Conservation (phyloP, 2,329 filamentous ascomycete species). For the Elsinoe fawcettii region DNA sequence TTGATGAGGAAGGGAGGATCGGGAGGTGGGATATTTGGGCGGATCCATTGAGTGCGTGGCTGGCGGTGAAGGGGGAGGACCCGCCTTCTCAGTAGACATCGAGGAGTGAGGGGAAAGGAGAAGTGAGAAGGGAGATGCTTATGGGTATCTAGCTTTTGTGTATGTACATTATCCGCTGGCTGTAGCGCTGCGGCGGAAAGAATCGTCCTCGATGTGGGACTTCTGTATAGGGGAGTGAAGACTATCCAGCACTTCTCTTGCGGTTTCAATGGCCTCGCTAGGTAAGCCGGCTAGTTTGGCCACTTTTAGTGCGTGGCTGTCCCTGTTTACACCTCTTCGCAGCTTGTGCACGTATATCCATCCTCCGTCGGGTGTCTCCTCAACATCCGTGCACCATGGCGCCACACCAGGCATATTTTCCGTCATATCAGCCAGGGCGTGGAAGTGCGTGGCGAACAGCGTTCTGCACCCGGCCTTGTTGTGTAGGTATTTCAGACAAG, state of each 20-base stretch:
- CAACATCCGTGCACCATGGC: conserved; percentile 82
- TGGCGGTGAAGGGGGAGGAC: conserved; percentile 22
- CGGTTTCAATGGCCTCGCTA: conserved; percentile 60
- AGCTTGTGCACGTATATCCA: conserved; percentile 86
- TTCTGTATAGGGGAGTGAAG: not conserved
- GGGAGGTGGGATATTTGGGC: conserved; percentile 32
- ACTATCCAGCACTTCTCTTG: conserved; percentile 49
- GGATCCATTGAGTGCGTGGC: conserved; percentile 31
- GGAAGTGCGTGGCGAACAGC: conserved; percentile 94
- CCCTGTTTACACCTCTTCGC: conserved; percentile 70
- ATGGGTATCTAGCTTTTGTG: not conserved
- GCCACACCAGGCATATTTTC: conserved; percentile 51
- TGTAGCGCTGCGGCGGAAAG: not conserved
- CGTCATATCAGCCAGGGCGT: conserved; percentile 72
- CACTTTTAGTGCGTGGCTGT: conserved; percentile 93
- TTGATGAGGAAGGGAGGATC: conserved; percentile 28
- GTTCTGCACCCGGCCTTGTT: conserved; percentile 68
- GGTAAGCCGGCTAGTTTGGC: conserved; percentile 78
- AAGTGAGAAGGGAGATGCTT: not conserved
- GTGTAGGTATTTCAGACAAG: conserved; percentile 76
- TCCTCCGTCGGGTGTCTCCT: conserved; percentile 56
- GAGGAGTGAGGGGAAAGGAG: not conserved
- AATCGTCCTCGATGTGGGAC: not conserved
- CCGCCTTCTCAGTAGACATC: not conserved
- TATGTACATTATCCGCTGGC: not conserved